Evolutionary conservation across 345 rosid species (phyloP).

Genomic region (Arabis alpina): DNA sequence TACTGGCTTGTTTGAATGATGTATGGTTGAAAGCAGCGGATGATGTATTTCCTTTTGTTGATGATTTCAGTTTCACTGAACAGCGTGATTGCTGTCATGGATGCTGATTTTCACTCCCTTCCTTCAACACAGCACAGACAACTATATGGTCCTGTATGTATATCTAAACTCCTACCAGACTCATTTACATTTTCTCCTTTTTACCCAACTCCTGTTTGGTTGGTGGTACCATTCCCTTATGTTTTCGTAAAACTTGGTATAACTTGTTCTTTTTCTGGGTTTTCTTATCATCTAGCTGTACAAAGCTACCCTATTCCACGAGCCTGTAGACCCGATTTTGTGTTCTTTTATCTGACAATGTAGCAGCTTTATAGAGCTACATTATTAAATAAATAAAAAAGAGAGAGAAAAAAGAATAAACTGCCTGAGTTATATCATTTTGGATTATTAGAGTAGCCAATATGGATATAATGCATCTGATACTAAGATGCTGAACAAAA

Average conservation of each 20-base stretch:
- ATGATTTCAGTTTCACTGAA: conserved; percentile 82
- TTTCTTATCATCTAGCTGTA: background rate
- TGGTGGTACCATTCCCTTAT: conserved; percentile 13
- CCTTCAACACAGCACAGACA: conserved; percentile 93
- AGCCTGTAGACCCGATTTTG: background rate
- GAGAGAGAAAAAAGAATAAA: background rate
- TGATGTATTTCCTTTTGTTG: conserved; percentile 34
- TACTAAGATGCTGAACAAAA: conserved; percentile 1
- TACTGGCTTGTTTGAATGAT: conserved; percentile 4
- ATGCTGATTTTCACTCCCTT: conserved; percentile 98
- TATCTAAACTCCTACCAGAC: conserved; percentile 4
- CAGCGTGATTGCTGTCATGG: conserved; percentile 98
- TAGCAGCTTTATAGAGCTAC: background rate
- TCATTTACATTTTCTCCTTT: conserved; percentile 22
- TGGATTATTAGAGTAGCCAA: conserved; percentile 6
- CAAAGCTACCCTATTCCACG: background rate
- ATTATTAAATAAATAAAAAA: background rate
- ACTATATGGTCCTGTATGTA: conserved; percentile 98
- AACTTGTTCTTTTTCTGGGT: background rate
- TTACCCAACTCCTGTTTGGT: background rate
- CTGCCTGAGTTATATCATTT: conserved; percentile 8
- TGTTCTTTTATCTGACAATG: background rate
- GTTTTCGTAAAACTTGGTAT: conserved; percentile 18
- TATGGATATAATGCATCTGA: no score
- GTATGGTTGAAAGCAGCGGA: conserved; percentile 15